Conservation (phyloP, 768 basidiomycete genomes). For the Boletus rubescentipes region DNA sequence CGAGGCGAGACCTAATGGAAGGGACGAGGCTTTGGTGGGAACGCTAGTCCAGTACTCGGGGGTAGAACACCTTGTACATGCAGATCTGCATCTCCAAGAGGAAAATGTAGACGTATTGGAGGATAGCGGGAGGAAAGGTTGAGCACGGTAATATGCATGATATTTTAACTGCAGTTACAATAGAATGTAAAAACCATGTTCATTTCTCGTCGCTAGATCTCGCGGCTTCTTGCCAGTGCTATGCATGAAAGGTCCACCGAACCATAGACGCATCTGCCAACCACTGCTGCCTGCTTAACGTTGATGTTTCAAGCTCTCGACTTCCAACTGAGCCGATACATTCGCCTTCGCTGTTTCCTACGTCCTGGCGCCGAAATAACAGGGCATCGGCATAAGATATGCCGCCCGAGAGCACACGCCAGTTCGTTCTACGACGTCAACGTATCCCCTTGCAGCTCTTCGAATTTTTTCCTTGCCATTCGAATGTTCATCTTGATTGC, state of each 20-base stretch:
- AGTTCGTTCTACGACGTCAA: constrained; percentile 30
- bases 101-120: constrained; percentile 52
- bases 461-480: constrained; percentile 83
- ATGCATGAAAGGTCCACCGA: not conserved
- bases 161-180: constrained; percentile 9
- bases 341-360: not conserved
- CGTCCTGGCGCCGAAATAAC: not conserved
- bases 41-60: constrained; percentile 54
- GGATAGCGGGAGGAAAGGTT: not conserved
- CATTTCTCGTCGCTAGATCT: not conserved
- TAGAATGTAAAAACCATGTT: constrained; percentile 1
- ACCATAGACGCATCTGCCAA: not conserved
- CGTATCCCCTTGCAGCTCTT: constrained; percentile 81
- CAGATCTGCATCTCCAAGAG: constrained; percentile 34
- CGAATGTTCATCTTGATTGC: constrained; percentile 86
- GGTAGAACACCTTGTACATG: constrained; percentile 47
- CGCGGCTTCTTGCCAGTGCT: not conserved
- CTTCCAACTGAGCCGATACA: not conserved
- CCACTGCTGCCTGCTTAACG: not conserved
- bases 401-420: not conserved
- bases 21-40: constrained; percentile 27
- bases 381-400: not conserved
- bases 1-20: constrained; percentile 26
- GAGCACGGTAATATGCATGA: not conserved
- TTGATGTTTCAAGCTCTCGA: not conserved